phyloP scores from a whole-genome alignment of 2,329 filamentous ascomycete genomes.

The Dactylellina parvicollis region DNA sequence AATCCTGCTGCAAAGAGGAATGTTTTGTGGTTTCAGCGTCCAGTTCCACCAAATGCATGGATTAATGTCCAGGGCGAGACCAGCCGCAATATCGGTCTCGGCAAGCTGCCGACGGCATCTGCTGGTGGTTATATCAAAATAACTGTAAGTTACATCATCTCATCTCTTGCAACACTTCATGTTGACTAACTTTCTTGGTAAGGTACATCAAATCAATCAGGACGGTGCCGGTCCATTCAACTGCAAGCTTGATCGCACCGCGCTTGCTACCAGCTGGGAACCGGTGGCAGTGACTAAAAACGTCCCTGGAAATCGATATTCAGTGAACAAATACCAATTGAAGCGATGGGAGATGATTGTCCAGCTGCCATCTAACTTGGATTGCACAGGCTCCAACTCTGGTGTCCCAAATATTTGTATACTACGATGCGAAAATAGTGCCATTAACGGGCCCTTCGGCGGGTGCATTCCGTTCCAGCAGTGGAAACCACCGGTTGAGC shows the following conservation, averaged over 20 bases:
- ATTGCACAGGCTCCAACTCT: neutral
- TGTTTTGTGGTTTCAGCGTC: conserved; percentile 7
- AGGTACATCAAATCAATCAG: neutral
- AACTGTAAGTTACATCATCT: too few species aligned
- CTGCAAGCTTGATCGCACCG: neutral
- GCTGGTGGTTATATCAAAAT: neutral
- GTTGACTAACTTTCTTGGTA: too few species aligned
- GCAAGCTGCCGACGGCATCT: neutral
- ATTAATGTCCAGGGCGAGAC: neutral
- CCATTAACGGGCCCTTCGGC: conserved; percentile 2
- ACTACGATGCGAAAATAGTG: neutral
- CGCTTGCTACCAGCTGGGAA: neutral
- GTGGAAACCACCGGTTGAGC: neutral
- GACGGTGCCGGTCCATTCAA: conserved; percentile 14
- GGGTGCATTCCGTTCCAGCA: conserved; percentile 22
- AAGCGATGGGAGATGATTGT: neutral
- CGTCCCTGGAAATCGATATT: neutral
- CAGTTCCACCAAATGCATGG: neutral
- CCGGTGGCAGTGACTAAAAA: neutral
- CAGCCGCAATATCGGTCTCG: neutral
- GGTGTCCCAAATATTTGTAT: neutral
- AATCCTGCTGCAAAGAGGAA: conserved; percentile 3
- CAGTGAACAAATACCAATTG: neutral
- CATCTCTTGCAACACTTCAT: too few species aligned
- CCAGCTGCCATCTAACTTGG: neutral